These are phyloP conservation scores for Candida tetrigidarum DNA, from an alignment of 1,139 yeast genomes.

Conservation along the genomic window DNA sequence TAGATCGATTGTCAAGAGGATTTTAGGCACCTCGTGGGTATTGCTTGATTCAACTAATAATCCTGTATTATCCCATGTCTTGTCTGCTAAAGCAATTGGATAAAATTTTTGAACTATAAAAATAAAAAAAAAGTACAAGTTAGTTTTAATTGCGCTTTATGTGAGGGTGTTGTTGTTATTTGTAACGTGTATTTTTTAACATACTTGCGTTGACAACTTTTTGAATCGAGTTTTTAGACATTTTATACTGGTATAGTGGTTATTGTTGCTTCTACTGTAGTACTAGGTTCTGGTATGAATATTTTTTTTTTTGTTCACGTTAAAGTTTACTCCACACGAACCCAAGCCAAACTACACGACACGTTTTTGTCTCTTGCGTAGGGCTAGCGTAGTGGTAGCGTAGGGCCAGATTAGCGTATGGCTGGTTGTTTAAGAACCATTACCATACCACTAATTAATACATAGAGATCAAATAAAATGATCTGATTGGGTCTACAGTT, in stretches of 20 bases:
- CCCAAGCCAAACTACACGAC: background rate
- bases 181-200: conserved; percentile 16
- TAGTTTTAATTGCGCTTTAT: background rate
- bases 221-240: conserved; percentile 46
- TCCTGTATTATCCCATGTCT: conserved; percentile 94
- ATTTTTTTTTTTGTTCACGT: background rate
- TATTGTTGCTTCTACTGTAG: background rate
- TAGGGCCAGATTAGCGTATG: no score
- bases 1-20: conserved; percentile 81
- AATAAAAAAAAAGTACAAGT: conserved; percentile 12
- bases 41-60: conserved; percentile 67
- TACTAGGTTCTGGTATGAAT: background rate
- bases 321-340: background rate
- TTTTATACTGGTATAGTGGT: conserved; percentile 9
- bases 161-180: background rate
- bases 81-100: conserved; percentile 79
- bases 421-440: no score
- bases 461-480: no score
- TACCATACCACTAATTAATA: no score
- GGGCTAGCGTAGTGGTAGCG: no score
- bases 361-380: background rate
- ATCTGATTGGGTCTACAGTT: no score
- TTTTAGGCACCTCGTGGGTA: conserved; percentile 30
- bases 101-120: conserved; percentile 63
- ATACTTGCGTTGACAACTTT: conserved; percentile 52